phyloP scores from a whole-genome alignment of 2,329 filamentous ascomycete genomes.

The Ophiostoma ulmi region DNA sequence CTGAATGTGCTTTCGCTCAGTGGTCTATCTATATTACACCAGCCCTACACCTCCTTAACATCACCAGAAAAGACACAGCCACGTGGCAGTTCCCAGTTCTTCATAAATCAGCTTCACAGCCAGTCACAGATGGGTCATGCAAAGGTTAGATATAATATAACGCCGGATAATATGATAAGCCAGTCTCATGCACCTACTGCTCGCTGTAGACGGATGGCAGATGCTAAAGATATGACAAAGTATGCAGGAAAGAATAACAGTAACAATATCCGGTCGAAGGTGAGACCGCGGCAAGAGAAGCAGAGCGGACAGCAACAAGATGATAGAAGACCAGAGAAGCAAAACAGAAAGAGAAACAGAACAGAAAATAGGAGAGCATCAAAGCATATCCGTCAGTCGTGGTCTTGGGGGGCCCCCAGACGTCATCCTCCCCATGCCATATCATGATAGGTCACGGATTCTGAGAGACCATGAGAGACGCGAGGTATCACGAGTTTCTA shows the following conservation, averaged over 20 bases:
- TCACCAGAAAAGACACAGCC: no score
- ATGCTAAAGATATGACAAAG: background rate
- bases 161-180: background rate
- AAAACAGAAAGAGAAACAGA: constrained; percentile 14
- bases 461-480: background rate
- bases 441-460: background rate
- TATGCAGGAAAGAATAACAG: constrained; percentile 11
- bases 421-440: background rate
- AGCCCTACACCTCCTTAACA: no score
- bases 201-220: background rate
- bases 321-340: background rate
- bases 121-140: background rate
- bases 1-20: no score
- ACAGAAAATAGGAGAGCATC: constrained; percentile 15
- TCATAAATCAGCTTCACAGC: background rate
- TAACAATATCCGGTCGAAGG: constrained; percentile 6
- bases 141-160: background rate
- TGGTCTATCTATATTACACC: no score
- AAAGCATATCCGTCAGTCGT: constrained; percentile 20
- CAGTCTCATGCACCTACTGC: background rate
- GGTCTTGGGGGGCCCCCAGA: constrained; percentile 15
- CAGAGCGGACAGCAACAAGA: background rate
- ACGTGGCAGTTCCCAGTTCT: background rate
- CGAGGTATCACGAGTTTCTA: background rate
- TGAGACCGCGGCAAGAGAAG: background rate